A percentile compares a stretch with the other conserved stretches of the same genome.
phyloP scores from a whole-genome alignment of 768 basidiomycete genomes.

The Agaricus blazei region DNA sequence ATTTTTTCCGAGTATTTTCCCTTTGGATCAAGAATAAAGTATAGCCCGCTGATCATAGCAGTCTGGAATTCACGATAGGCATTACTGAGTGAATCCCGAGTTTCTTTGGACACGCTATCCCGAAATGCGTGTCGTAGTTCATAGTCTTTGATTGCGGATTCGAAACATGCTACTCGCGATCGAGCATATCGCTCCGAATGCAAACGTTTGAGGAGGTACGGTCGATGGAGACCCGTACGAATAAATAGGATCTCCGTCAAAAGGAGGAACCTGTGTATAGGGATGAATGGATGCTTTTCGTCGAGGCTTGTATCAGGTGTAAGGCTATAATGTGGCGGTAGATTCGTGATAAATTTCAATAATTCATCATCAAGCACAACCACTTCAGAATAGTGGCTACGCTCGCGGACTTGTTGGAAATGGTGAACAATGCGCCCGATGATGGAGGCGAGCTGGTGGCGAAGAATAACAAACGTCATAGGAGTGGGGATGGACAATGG shows the following conservation, averaged over 20 bases:
- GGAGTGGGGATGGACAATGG: conserved; percentile 69
- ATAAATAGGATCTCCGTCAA: conserved; percentile 88
- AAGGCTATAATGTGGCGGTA: conserved; percentile 77
- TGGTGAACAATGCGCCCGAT: conserved; percentile 91
- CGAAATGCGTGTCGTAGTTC: conserved; percentile 69
- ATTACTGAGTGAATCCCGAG: conserved; percentile 67
- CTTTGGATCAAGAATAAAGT: conserved; percentile 73
- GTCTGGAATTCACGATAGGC: conserved; percentile 87
- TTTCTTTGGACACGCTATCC: conserved; percentile 55
- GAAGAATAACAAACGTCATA: conserved; percentile 85
- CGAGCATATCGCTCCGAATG: conserved; percentile 76
- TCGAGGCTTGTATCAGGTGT: conserved; percentile 78
- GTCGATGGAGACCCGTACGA: conserved; percentile 79
- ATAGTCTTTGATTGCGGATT: conserved; percentile 86
- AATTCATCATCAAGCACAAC: conserved; percentile 79
- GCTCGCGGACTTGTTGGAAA: conserved; percentile 80
- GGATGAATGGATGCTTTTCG: conserved; percentile 56
- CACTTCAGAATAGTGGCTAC: conserved; percentile 81
- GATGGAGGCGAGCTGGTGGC: conserved; percentile 76
- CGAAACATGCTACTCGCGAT: conserved; percentile 84
- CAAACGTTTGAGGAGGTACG: conserved; percentile 79
- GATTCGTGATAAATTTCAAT: conserved; percentile 62
- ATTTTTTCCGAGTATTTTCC: conserved; percentile 65
- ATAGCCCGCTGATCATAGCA: conserved; percentile 86
- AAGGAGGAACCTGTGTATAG: conserved; percentile 83